phyloP scores from a whole-genome alignment of 2,329 filamentous ascomycete species.

The Penicillium vulpinum region DNA sequence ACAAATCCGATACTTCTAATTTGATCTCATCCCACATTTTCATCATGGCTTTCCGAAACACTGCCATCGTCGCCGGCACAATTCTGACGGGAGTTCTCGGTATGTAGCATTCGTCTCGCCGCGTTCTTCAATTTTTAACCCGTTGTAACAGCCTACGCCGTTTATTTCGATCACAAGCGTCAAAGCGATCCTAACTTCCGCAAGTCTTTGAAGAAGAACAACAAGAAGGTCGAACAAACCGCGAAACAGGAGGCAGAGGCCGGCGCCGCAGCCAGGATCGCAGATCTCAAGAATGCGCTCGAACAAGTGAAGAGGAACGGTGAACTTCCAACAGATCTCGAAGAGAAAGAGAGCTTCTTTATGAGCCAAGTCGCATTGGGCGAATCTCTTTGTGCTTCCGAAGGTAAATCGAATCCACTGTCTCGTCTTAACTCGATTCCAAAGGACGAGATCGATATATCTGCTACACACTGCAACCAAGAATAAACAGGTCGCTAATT shows the following conservation, averaged over 20 bases:
- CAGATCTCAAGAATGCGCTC: constrained; percentile 72
- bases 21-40: not conserved
- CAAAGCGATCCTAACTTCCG: constrained; percentile 65
- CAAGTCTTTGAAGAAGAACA: constrained; percentile 55
- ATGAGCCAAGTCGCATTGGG: constrained; percentile 91
- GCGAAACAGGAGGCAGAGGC: constrained; percentile 52
- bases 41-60: constrained; percentile 28
- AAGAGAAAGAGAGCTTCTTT: constrained; percentile 95
- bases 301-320: constrained; percentile 85
- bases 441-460: not conserved
- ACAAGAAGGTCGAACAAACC: constrained; percentile 47
- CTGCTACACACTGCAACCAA: not conserved
- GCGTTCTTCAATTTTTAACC: constrained; percentile 9
- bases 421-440: constrained; percentile 3
- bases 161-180: constrained; percentile 67
- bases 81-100: constrained; percentile 58
- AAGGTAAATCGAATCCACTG: constrained; percentile 62
- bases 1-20: not conserved
- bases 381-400: constrained; percentile 71
- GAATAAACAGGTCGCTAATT: not conserved
- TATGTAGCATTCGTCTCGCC: constrained; percentile 30
- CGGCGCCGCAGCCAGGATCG: constrained; percentile 51
- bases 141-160: constrained; percentile 55
- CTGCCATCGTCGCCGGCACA: constrained; percentile 61
- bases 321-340: constrained; percentile 76